phyloP scores from a whole-genome alignment of 345 rosid species.

The Hevea brasiliensis region DNA sequence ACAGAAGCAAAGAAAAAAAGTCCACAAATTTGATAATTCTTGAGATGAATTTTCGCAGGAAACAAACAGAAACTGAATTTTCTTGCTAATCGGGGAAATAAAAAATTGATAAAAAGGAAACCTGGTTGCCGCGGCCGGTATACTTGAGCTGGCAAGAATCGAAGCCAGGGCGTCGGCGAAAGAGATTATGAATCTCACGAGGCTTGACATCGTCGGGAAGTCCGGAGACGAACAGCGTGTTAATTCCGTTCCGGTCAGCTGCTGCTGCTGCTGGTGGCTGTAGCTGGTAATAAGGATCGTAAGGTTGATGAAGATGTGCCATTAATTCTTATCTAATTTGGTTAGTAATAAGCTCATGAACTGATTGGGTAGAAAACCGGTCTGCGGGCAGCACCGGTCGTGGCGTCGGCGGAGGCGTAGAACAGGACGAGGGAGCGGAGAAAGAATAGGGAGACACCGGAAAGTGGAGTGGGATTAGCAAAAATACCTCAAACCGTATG shows the following conservation, averaged over 20 bases:
- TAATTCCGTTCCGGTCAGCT: conserved; percentile 42
- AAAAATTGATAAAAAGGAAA: not conserved
- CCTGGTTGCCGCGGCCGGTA: conserved; percentile 93
- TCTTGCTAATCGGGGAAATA: too few relatives aligned
- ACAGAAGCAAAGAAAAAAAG: not conserved
- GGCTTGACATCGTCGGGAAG: conserved; percentile 86
- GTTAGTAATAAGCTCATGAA: not conserved
- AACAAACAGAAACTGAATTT: conserved; percentile 16
- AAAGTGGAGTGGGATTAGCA: not conserved
- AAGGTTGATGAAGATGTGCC: conserved; percentile 51
- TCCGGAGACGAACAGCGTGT: conserved; percentile 80
- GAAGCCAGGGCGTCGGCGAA: conserved; percentile 73
- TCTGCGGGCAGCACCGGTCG: not conserved
- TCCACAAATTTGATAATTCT: not conserved
- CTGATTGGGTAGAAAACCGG: not conserved
- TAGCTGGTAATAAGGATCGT: conserved; percentile 57
- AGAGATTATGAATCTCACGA: conserved; percentile 90
- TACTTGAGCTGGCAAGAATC: conserved; percentile 87
- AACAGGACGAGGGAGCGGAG: not conserved
- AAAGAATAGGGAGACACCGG: not conserved
- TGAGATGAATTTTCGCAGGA: conserved; percentile 5
- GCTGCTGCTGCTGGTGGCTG: conserved; percentile 30
- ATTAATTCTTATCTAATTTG: conserved; percentile 13
- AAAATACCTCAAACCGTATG: too few relatives aligned
- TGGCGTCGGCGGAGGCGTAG: not conserved